phyloP scores from a whole-genome alignment of 768 basidiomycete genomes.

The Dentipellis sp. region DNA sequence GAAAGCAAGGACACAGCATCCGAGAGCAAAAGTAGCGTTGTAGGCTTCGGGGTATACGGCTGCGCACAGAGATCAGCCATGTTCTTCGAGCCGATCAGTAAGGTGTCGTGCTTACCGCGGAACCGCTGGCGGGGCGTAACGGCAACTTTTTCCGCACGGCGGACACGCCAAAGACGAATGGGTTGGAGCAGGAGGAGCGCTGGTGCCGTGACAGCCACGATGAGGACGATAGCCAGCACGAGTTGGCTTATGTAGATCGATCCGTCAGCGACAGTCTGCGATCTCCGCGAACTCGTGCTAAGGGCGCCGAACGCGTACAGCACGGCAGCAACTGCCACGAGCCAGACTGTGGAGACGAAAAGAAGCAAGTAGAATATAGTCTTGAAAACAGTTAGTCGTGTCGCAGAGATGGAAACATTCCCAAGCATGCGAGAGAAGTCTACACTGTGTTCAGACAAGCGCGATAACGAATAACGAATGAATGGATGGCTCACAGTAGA shows the following conservation, averaged over 20 bases:
- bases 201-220: constrained; percentile 59
- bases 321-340: constrained; percentile 58
- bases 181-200: constrained; percentile 70
- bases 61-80: constrained; percentile 16
- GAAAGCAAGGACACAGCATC: constrained; percentile 57
- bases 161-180: constrained; percentile 45
- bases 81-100: too few species aligned
- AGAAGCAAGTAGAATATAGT: constrained; percentile 53
- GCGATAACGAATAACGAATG: background rate
- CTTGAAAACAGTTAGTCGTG: constrained; percentile 52
- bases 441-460: constrained; percentile 1
- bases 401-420: constrained; percentile 52
- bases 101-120: constrained; percentile 40
- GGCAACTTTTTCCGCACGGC: constrained; percentile 46
- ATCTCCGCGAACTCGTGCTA: constrained; percentile 24
- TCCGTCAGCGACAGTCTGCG: constrained; percentile 51
- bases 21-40: constrained; percentile 58
- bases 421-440: constrained; percentile 26
- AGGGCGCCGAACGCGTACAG: constrained; percentile 60
- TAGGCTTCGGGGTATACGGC: constrained; percentile 68
- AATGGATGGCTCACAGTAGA: constrained; percentile 41
- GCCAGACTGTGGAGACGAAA: constrained; percentile 46
- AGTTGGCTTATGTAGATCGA: constrained; percentile 62
- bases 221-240: constrained; percentile 48
- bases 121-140: constrained; percentile 74